Conservation (phyloP, 441 rosid species). For the Pelargonium australe region DNA sequence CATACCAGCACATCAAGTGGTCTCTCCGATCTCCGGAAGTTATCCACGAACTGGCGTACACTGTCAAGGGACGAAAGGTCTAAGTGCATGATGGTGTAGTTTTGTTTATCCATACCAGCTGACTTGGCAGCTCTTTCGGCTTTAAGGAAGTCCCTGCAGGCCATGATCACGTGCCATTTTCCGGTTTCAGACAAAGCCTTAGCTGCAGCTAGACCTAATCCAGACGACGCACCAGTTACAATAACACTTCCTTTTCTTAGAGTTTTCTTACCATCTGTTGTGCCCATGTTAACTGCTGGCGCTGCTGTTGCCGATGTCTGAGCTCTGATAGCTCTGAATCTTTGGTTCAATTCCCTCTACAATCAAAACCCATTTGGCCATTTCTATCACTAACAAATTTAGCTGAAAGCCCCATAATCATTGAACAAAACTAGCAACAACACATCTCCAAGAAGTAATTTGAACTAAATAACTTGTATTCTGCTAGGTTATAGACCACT, state of each 20-base stretch:
- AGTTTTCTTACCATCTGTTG: slow-evolving; percentile 63
- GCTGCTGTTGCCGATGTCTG: slow-evolving; percentile 61
- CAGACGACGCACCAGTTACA: slow-evolving; percentile 90
- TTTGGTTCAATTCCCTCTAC: slow-evolving; percentile 49
- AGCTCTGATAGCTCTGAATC: slow-evolving; percentile 54
- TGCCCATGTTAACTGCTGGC: slow-evolving; percentile 44
- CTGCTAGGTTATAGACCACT: too few species aligned
- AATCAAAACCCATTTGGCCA: neutral
- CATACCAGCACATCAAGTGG: slow-evolving; percentile 73
- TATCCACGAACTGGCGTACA: slow-evolving; percentile 66
- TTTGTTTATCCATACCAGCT: slow-evolving; percentile 63
- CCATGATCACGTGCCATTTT: slow-evolving; percentile 93
- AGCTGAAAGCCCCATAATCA: neutral
- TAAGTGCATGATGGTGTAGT: slow-evolving; percentile 70
- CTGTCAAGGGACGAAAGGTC: slow-evolving; percentile 84
- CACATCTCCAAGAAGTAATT: too few species aligned
- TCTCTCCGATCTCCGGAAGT: slow-evolving; percentile 38
- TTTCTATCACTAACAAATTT: neutral
- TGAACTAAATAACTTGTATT: too few species aligned
- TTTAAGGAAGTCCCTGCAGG: slow-evolving; percentile 83
- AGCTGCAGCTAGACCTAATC: slow-evolving; percentile 81
- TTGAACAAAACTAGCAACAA: neutral
- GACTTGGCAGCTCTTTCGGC: slow-evolving; percentile 74
- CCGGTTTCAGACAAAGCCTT: slow-evolving; percentile 87
- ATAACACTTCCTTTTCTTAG: slow-evolving; percentile 73